Evolutionary conservation across 106 monocot species (phyloP).

Genomic region (Ottelia alismoides): DNA sequence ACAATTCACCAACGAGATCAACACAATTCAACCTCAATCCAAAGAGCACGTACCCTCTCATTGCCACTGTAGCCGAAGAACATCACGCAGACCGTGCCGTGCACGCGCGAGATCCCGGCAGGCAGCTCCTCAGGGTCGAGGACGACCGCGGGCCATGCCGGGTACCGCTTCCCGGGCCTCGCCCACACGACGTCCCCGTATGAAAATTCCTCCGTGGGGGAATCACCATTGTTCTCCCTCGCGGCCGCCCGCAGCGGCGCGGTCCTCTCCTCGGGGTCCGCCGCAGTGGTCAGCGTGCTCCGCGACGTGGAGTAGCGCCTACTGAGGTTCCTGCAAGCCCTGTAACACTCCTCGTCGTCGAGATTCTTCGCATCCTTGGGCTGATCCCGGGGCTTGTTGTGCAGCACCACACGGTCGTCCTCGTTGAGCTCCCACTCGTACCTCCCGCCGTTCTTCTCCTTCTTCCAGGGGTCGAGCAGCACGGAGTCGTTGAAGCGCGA

Average conservation of each 20-base stretch:
- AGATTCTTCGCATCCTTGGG: neutral
- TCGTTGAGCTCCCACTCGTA: neutral
- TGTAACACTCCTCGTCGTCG: conserved; percentile 2
- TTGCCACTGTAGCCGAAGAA: conserved; percentile 69
- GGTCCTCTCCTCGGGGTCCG: neutral
- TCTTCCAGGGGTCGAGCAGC: too few relatives aligned
- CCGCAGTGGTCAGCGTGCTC: neutral
- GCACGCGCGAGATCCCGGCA: conserved; percentile 40
- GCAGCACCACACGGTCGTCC: too few relatives aligned
- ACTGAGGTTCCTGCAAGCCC: neutral
- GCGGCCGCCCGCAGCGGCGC: neutral
- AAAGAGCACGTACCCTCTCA: conserved; percentile 56
- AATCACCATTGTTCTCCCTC: conserved; percentile 5
- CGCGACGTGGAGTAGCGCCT: too few relatives aligned
- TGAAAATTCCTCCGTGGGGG: conserved; percentile 42
- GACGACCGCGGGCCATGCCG: conserved; percentile 87
- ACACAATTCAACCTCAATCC: too few relatives aligned
- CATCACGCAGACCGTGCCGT: conserved; percentile 80
- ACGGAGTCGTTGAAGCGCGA: too few relatives aligned
- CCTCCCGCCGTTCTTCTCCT: too few relatives aligned
- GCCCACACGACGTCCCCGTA: conserved; percentile 90
- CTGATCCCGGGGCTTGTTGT: too few relatives aligned
- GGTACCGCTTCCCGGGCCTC: conserved; percentile 54
- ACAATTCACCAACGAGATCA: too few relatives aligned
- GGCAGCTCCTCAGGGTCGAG: conserved; percentile 67